These are phyloP conservation scores for Cucurbita pepo DNA, from an alignment of 306 rosid genomes.

Conservation along the genomic window DNA sequence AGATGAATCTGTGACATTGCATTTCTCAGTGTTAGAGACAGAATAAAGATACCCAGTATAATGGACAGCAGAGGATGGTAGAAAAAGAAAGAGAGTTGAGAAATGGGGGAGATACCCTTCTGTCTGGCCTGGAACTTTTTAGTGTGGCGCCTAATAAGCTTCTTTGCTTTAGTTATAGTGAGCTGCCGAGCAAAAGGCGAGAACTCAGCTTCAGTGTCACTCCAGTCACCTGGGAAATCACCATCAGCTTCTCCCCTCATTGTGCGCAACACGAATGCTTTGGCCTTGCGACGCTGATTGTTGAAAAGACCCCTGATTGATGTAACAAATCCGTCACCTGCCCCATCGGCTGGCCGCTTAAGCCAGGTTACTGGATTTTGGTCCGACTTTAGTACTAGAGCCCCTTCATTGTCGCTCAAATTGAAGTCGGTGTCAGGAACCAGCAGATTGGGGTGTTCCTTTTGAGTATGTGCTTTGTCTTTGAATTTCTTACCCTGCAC, in stretches of 20 bases:
- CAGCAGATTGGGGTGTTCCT: conserved; percentile 22
- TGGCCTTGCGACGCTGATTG: conserved; percentile 86
- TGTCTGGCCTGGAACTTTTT: conserved; percentile 77
- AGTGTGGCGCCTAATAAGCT: conserved; percentile 85
- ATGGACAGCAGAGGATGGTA: too few relatives aligned
- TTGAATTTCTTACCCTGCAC: conserved; percentile 86
- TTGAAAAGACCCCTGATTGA: conserved; percentile 83
- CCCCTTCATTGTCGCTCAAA: conserved; percentile 78
- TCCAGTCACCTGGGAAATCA: conserved; percentile 94
- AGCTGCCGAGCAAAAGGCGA: conserved; percentile 92
- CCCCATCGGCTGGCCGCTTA: conserved; percentile 89
- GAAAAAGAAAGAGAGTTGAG: neutral
- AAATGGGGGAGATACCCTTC: conserved; percentile 45
- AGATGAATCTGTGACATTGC: conserved; percentile 46
- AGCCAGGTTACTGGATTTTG: conserved; percentile 64
- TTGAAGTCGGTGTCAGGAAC: conserved; percentile 72
- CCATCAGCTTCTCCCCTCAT: conserved; percentile 95
- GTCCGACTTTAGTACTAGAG: conserved; percentile 55
- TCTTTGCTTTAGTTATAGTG: conserved; percentile 77
- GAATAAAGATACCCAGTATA: neutral
- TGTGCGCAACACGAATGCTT: conserved; percentile 80
- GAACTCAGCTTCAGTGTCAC: conserved; percentile 76
- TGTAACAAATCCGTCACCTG: conserved; percentile 99
- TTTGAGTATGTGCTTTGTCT: conserved; percentile 65
- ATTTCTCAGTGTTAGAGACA: neutral